Evolutionary conservation across 305 asterid species (phyloP), one percentile per base, ranked within the genome.

Genomic region (Solanum aculeatissimum): DNA sequence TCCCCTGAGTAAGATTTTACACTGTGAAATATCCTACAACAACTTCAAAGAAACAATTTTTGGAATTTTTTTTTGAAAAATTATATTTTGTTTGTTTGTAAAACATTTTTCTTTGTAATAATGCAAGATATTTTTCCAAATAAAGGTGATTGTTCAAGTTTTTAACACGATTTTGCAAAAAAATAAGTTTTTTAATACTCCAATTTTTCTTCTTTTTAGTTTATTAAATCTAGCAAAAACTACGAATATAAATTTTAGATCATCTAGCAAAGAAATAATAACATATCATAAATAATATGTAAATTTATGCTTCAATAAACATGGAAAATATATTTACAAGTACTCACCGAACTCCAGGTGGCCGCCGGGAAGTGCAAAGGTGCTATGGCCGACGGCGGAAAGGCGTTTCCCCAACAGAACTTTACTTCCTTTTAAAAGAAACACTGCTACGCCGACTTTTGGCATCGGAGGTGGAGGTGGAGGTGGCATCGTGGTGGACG

Each of bases 281-380:
- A 35, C 21, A 13, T 25, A 63, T 63, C 42, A 29, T 27, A 13
- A 25, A 55, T 1, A 19, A 35, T 68, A 68, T 2, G 3, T 68
- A 6, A 25, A 65, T 19, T 6, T 27, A 23, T 29, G 60, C 51
- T 3, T 70, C 3, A 2, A 45, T 11, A 57, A 16, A 16, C 25
- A 4, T 18, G 15, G 7, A 23, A 2, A 68, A 45, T 7, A 19
- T 6, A 47, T 2, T 9, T 32, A 1, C 9, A 4, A 6, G 7
- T 40, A 62, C 86, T 81, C 3, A 91, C 93, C 94, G 85, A 93
- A 91, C 77, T 93, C 93, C 16, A 93, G 91, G 85, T 93, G 92
- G 69, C 94, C 93, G 14, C 93, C 90, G 87, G 93, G 96, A 13
- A 93, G 87, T 19, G 91, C 92, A 80, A 87, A 91, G 83, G 91